These are phyloP conservation scores for Solanum hybrid DNA, from an alignment of 305 asterid species.

Conservation along the genomic window DNA sequence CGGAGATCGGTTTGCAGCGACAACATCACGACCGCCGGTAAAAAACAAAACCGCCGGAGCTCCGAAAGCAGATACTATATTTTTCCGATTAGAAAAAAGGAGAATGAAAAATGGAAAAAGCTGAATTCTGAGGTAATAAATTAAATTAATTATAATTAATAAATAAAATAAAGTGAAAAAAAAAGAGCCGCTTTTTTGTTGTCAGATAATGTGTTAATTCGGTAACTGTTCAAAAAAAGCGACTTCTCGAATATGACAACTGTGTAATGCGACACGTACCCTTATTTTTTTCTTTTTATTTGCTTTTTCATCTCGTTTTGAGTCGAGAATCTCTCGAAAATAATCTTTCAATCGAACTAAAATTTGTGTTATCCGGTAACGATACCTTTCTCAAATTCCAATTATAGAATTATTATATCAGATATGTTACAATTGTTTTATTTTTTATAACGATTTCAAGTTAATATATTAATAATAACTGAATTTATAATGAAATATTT, in stretches of 20 bases:
- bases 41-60: background rate
- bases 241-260: background rate
- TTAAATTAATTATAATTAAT: background rate
- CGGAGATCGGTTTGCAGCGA: conserved; percentile 87
- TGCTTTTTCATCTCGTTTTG: no score
- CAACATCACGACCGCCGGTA: conserved; percentile 37
- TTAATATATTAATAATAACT: background rate
- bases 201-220: background rate
- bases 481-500: background rate
- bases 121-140: background rate
- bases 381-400: background rate
- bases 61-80: background rate
- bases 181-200: background rate
- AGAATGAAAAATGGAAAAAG: background rate
- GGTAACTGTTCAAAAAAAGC: background rate
- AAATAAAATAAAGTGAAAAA: background rate
- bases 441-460: background rate
- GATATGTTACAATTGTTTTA: no score
- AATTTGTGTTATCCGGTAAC: background rate
- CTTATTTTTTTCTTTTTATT: background rate
- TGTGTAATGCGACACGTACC: background rate
- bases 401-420: background rate
- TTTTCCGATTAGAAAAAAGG: background rate
- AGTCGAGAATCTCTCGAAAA: background rate
- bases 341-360: fast-evolving